Percentiles rank a stretch among this genome's conserved stretches.
phyloP scores from a whole-genome alignment of 1,284 basidiomycete genomes.

The Rhodotorula mucilaginosa region DNA sequence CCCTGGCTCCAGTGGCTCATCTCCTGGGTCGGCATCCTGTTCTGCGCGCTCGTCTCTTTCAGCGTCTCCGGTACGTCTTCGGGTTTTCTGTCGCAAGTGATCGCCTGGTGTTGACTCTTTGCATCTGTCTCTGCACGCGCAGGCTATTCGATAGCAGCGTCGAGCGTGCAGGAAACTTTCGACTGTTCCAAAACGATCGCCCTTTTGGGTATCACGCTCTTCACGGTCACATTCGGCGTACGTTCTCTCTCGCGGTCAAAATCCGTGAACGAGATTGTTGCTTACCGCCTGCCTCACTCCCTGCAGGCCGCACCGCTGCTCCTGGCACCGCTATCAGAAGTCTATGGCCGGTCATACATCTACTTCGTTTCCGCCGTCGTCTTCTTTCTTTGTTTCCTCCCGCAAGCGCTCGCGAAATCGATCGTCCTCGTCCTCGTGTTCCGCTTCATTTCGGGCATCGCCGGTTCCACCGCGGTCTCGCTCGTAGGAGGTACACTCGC shows the following conservation, averaged over 20 bases:
- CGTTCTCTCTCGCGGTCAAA: not conserved
- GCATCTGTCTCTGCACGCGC: not conserved
- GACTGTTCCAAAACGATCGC: conserved; percentile 6
- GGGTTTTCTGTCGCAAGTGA: not conserved
- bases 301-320: conserved; percentile 30
- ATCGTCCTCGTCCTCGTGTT: conserved; percentile 63
- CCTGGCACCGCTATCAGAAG: conserved; percentile 34
- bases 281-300: not conserved
- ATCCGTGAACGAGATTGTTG: not conserved
- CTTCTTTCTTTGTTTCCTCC: conserved; percentile 63
- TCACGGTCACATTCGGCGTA: conserved; percentile 36
- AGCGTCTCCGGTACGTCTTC: conserved; percentile 8
- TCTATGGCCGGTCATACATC: conserved; percentile 47
- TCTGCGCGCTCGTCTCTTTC: conserved; percentile 34
- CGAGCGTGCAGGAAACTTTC: conserved; percentile 9
- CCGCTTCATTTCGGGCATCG: conserved; percentile 66
- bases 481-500: conserved; percentile 33
- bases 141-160: conserved; percentile 26
- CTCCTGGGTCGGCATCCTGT: conserved; percentile 26
- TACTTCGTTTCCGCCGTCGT: conserved; percentile 57
- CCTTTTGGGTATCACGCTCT: conserved; percentile 24
- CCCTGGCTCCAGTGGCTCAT: conserved; percentile 24
- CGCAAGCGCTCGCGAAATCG: conserved; percentile 65
- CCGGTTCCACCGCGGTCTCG: conserved; percentile 60
- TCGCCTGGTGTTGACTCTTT: not conserved